These are phyloP conservation scores for Leccinum ponderosum DNA, from an alignment of 1,284 basidiomycete species.

Conservation along the genomic window DNA sequence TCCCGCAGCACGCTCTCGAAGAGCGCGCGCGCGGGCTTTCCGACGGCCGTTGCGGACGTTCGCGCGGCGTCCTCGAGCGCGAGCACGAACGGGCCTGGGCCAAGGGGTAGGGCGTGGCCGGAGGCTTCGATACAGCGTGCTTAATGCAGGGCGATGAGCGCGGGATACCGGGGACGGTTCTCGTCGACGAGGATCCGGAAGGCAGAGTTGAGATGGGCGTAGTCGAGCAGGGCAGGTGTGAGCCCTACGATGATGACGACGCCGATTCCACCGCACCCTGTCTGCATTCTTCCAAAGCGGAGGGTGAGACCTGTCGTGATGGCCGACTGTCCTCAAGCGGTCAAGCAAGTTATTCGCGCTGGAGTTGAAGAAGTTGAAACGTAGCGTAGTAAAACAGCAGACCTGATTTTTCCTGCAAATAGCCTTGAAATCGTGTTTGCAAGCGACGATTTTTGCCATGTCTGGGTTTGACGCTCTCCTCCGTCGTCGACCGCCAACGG, in stretches of 20 bases:
- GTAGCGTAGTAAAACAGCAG: too few species aligned
- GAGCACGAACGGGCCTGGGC: slow-evolving; percentile 68
- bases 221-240: slow-evolving; percentile 54
- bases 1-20: slow-evolving; percentile 60
- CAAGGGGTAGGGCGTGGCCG: slow-evolving; percentile 49
- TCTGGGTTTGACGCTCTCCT: slow-evolving; percentile 1
- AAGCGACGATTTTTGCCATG: background rate
- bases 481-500: slow-evolving; percentile 9
- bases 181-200: slow-evolving; percentile 58
- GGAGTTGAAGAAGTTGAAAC: too few species aligned
- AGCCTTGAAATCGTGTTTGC: too few species aligned
- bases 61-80: slow-evolving; percentile 61
- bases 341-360: too few species aligned
- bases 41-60: slow-evolving; percentile 53
- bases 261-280: background rate
- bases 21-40: slow-evolving; percentile 60
- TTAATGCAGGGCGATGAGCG: slow-evolving; percentile 58
- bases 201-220: slow-evolving; percentile 60
- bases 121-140: slow-evolving; percentile 25
- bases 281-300: slow-evolving; percentile 54
- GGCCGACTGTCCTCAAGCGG: too few species aligned
- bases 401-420: too few species aligned
- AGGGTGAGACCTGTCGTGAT: slow-evolving; percentile 37
- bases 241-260: slow-evolving; percentile 48
- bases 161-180: too few species aligned